Conservation (phyloP, 345 rosid genomes). For the Syzygium aromaticum region DNA sequence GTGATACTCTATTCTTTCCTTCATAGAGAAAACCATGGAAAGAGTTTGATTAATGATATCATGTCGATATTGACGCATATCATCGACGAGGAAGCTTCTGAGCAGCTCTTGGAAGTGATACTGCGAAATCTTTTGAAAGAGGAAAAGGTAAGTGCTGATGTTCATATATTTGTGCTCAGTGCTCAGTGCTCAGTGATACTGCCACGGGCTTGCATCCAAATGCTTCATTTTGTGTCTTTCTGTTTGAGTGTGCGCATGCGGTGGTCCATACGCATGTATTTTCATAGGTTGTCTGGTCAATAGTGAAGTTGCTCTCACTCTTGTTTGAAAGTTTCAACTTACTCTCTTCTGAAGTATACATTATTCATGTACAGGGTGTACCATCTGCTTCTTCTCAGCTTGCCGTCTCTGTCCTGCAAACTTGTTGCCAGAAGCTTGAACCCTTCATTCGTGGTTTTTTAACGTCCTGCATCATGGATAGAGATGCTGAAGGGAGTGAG, state of each 20-base stretch:
- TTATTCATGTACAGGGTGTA: conserved; percentile 25
- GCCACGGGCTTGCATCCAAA: not conserved
- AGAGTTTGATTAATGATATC: conserved; percentile 46
- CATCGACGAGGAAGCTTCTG: conserved; percentile 60
- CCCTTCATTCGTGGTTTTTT: conserved; percentile 68
- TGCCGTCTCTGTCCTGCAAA: conserved; percentile 69
- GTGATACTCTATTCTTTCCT: conserved; percentile 1
- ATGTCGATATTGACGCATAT: conserved; percentile 56
- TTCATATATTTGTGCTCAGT: not conserved
- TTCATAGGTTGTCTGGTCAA: not conserved
- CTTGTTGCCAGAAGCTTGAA: conserved; percentile 58
- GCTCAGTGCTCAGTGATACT: not conserved
- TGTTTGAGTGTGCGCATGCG: not conserved
- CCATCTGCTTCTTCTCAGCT: conserved; percentile 54
- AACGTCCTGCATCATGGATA: conserved; percentile 60
- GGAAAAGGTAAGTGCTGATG: conserved; percentile 37
- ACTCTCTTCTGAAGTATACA: not conserved
- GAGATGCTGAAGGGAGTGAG: conserved; percentile 51
- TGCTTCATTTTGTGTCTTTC: not conserved
- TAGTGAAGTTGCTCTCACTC: not conserved
- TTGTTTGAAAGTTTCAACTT: not conserved
- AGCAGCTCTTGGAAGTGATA: conserved; percentile 39
- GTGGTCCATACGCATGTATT: not conserved
- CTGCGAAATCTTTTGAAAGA: conserved; percentile 70
- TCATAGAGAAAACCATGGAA: conserved; percentile 54